Base-by-base conservation (phyloP, 2,329 filamentous ascomycete species). In the Aspergillus tubingensis region DNA sequence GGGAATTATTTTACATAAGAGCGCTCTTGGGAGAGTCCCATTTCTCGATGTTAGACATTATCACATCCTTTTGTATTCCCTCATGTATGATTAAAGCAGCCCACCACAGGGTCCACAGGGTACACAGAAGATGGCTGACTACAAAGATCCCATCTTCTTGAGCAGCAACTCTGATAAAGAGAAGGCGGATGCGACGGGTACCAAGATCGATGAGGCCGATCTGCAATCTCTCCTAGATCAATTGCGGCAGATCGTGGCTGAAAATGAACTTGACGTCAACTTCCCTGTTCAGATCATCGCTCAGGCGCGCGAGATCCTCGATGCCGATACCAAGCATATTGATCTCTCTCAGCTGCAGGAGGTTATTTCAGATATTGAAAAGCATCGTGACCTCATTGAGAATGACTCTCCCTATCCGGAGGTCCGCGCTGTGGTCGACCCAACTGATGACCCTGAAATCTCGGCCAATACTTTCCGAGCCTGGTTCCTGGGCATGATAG, bases 401-500 rank as follows among this genome's bases (percentile, higher is more conserved):
- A 50, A 57, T 21, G 44, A 60, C 48, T 57, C 53, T 2, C 62
- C 65, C 5, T 67, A 68, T 23, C 50, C 61, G 2, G 64, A 68
- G 49, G 66, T 69, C 5, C 63, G 62, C 27, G 67, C 67, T 23
- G 61, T 57, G 17, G 60, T 66, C 10, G 54, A 54, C 21, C 53
- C 59, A 7, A 53, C 60, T 3, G 67, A 67, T 38, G 66, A 69
- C 23, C 62, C 62, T 30, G 59, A 52, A 8, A 15, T 61, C 25
- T 60, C 67, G 13, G 58, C 61, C 38, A 68, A 67, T 36, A 69
- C 66, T n/a, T 65, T 69, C 43, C 65, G 67, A 41, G 78, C 74
- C n/a, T 81, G 79, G 79, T 61, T 76, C 17, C 65, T 81, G 0
- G 79, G 79, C 1, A 71, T 81, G 43, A 67, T 76, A 2, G 53